A percentile compares a stretch with the other conserved stretches of the same genome.
Evolutionary conservation across 1,284 basidiomycete genomes (phyloP).

Genomic region (Leccinum variabile): DNA sequence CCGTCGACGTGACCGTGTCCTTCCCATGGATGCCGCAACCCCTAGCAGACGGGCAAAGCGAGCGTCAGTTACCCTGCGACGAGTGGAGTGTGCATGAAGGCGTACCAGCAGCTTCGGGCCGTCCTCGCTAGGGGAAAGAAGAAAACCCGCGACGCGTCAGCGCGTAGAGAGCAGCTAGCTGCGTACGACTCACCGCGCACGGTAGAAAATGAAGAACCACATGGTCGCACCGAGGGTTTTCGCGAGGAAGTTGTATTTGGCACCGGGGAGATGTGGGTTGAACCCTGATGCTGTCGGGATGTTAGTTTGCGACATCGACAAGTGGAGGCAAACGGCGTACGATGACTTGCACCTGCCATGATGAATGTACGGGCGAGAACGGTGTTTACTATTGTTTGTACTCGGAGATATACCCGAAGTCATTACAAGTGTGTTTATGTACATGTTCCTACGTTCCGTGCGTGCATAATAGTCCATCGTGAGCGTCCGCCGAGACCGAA

Average conservation of each 20-base stretch:
- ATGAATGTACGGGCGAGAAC: conserved; percentile 25
- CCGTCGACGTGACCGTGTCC: conserved; percentile 46
- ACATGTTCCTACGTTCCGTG: neutral
- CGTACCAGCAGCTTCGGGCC: conserved; percentile 71
- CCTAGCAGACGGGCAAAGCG: conserved; percentile 30
- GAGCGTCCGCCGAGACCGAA: conserved; percentile 74
- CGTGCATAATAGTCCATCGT: neutral
- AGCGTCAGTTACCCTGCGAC: neutral
- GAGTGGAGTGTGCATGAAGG: neutral
- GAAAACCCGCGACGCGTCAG: conserved; percentile 3
- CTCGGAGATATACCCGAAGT: neutral
- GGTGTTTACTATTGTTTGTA: conserved; percentile 32
- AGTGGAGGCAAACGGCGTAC: conserved; percentile 17
- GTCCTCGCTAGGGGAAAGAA: conserved; percentile 53
- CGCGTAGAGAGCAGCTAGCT: conserved; percentile 3
- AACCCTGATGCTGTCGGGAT: conserved; percentile 62
- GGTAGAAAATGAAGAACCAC: conserved; percentile 99
- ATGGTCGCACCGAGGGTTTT: conserved; percentile 88
- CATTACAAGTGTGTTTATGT: neutral
- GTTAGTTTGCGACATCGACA: neutral
- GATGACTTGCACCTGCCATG: conserved; percentile 34
- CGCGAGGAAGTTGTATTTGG: conserved; percentile 74
- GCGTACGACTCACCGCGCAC: conserved; percentile 67
- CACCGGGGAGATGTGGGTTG: conserved; percentile 80
- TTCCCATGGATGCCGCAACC: conserved; percentile 58